A percentile compares a stretch with the other conserved stretches of the same genome.
Evolutionary conservation across 495 filamentous ascomycete genomes (phyloP).

Genomic region (Tuber indicum): DNA sequence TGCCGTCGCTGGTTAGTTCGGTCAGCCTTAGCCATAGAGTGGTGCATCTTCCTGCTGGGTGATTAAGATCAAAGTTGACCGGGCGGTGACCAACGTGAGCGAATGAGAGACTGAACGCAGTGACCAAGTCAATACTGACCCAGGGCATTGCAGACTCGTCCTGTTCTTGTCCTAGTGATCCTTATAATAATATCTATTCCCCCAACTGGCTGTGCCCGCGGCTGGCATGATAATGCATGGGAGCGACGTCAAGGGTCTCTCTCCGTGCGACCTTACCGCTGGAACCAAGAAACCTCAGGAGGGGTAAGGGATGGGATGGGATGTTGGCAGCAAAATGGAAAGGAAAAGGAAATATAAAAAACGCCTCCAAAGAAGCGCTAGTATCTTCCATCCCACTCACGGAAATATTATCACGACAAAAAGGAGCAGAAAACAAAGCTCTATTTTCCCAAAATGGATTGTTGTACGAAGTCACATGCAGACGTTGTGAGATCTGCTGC

Average conservation of each 20-base stretch:
- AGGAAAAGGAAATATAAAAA: not conserved
- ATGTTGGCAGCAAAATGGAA: not conserved
- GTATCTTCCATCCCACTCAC: not conserved
- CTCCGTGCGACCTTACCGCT: conserved; percentile 1
- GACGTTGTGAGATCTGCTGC: conserved; percentile 31
- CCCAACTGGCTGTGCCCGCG: not conserved
- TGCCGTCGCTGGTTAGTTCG: not conserved
- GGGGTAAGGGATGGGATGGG: not conserved
- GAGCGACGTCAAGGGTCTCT: conserved; percentile 3
- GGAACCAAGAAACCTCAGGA: conserved; percentile 2
- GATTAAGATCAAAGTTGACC: not conserved
- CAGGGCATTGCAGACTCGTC: not conserved
- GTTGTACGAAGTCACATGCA: conserved; percentile 33
- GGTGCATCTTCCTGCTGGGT: not conserved
- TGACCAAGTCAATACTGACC: not conserved
- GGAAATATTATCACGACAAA: not conserved
- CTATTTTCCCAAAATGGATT: conserved; percentile 17
- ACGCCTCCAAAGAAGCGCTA: not conserved
- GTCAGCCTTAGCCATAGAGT: not conserved
- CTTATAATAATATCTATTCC: not conserved
- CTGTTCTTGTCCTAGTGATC: not conserved
- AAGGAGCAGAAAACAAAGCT: conserved; percentile 10
- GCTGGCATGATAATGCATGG: conserved; percentile 2
- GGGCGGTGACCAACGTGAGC: not conserved
- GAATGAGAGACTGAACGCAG: not conserved